Conservation (phyloP, 768 basidiomycete genomes). For the Mycena indigotica region DNA sequence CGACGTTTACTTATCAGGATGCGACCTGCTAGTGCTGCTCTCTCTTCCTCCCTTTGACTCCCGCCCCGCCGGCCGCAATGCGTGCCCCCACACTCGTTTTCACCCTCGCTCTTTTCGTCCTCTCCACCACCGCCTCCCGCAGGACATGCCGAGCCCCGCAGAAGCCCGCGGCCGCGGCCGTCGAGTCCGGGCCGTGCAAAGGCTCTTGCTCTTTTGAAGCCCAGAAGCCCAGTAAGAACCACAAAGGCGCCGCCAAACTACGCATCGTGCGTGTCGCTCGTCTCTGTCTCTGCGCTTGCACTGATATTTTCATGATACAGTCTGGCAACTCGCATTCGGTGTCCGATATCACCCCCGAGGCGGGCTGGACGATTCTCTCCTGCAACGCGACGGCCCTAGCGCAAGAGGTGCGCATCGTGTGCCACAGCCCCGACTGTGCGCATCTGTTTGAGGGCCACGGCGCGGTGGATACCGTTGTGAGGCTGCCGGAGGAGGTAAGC, state of each 20-base stretch:
- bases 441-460: conserved; percentile 19
- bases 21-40: no score
- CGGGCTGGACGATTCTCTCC: conserved; percentile 19
- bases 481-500: conserved; percentile 12
- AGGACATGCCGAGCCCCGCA: no score
- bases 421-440: conserved; percentile 8
- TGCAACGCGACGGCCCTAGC: conserved; percentile 11
- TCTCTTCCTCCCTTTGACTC: no score
- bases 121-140: no score
- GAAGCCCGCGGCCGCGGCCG: no score
- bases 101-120: no score
- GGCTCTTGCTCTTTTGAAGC: not conserved
- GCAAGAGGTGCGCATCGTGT: conserved; percentile 22
- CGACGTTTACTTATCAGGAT: no score
- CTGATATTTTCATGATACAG: not conserved
- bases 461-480: conserved; percentile 14
- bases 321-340: conserved; percentile 15
- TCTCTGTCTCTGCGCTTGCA: not conserved
- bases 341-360: conserved; percentile 20
- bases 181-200: not conserved
- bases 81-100: no score
- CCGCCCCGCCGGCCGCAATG: no score
- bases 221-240: not conserved
- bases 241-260: not conserved
- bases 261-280: not conserved